Conservation (phyloP, 176 grass and related monocot genomes). For the Oryza meridionalis region DNA sequence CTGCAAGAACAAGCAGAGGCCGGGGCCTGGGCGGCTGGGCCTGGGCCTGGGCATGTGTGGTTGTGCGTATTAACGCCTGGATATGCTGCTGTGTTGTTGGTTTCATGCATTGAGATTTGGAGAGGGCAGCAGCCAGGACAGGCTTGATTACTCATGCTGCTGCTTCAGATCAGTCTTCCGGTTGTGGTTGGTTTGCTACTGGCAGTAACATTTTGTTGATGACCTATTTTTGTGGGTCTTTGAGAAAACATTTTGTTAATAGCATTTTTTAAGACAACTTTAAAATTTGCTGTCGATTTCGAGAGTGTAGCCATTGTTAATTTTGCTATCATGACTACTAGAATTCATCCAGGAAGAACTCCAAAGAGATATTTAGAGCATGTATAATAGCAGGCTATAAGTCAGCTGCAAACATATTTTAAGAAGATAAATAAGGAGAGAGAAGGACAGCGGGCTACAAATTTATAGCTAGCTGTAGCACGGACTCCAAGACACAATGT, state of each 20-base stretch:
- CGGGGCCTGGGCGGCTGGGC: not conserved
- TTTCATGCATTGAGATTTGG: not conserved
- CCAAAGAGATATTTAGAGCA: too few relatives aligned
- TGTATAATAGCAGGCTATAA: too few relatives aligned
- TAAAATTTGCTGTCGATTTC: not conserved
- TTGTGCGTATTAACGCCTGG: not conserved
- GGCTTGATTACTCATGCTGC: not conserved
- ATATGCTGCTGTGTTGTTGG: not conserved
- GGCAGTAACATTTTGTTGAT: not conserved
- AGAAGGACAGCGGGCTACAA: too few relatives aligned
- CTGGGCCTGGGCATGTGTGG: not conserved
- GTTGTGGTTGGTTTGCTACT: not conserved
- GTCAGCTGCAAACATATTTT: too few relatives aligned
- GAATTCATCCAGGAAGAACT: not conserved
- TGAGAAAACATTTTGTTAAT: not conserved
- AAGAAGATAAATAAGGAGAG: too few relatives aligned
- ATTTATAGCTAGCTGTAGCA: too few relatives aligned
- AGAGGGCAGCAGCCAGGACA: not conserved
- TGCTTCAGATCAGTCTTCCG: not conserved
- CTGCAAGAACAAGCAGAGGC: not conserved
- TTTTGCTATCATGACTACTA: not conserved
- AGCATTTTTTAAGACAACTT: not conserved
- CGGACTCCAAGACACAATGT: too few relatives aligned
- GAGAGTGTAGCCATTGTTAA: not conserved
- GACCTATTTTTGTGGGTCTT: not conserved